These are phyloP conservation scores for Lophium mytilinum DNA, from an alignment of 495 filamentous ascomycete genomes.

Conservation along the genomic window DNA sequence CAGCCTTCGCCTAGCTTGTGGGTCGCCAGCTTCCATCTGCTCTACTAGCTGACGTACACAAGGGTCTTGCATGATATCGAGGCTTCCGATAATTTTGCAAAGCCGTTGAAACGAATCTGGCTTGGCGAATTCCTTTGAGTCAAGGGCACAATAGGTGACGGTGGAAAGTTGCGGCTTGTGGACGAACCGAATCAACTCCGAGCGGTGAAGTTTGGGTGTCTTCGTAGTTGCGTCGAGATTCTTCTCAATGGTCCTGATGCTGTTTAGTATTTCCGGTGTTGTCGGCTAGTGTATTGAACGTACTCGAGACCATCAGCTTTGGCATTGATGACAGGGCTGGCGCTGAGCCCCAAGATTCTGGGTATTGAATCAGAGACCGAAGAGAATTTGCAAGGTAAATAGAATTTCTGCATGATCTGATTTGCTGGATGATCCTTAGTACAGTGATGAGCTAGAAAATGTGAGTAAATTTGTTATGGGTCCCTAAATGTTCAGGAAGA, in stretches of 20 bases:
- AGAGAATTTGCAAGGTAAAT: slow-evolving; percentile 42
- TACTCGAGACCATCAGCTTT: slow-evolving; percentile 43
- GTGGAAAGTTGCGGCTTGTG: slow-evolving; percentile 56
- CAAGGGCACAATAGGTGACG: slow-evolving; percentile 38
- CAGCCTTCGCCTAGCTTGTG: slow-evolving; percentile 32
- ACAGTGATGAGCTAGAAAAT: slow-evolving; percentile 59
- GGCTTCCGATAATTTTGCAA: slow-evolving; percentile 21
- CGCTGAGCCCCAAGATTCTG: slow-evolving; percentile 73
- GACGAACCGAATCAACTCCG: slow-evolving; percentile 59
- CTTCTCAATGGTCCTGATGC: slow-evolving; percentile 54
- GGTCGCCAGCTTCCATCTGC: slow-evolving; percentile 28
- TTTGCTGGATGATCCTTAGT: slow-evolving; percentile 56
- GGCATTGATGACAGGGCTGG: slow-evolving; percentile 66
- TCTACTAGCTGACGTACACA: slow-evolving; percentile 48
- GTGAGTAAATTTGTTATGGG: not conserved
- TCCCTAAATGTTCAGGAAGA: not conserved
- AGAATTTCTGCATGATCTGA: slow-evolving; percentile 71
- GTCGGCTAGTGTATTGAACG: not conserved
- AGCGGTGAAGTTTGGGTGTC: slow-evolving; percentile 62
- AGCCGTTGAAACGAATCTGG: slow-evolving; percentile 21
- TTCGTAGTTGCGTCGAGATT: slow-evolving; percentile 68
- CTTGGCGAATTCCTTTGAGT: slow-evolving; percentile 33
- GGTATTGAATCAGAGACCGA: slow-evolving; percentile 44
- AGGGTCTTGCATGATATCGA: slow-evolving; percentile 65
- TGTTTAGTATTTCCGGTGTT: slow-evolving; percentile 3